These are phyloP conservation scores for Thelonectria rubi DNA, from an alignment of 2,329 filamentous ascomycete species.

Conservation along the genomic window DNA sequence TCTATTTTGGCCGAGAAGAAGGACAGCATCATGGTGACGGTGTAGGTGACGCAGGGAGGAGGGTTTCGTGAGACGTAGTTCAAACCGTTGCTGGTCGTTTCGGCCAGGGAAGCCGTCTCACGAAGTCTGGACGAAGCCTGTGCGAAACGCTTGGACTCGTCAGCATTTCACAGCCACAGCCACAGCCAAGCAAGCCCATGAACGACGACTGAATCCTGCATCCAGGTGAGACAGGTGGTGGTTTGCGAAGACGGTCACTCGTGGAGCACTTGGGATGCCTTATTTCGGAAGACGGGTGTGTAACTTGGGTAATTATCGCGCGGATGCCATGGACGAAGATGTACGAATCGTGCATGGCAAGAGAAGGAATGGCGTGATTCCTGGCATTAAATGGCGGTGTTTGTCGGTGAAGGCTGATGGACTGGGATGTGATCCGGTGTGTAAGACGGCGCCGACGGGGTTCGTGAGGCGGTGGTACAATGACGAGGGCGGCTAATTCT, in stretches of 20 bases:
- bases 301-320: too few species aligned
- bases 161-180: background rate
- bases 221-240: background rate
- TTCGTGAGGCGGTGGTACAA: background rate
- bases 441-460: background rate
- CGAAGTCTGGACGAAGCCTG: background rate
- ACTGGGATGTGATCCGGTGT: background rate
- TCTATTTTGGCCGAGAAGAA: background rate
- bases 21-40: background rate
- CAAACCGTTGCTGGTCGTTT: slow-evolving; percentile 19
- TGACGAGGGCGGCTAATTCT: slow-evolving; percentile 8
- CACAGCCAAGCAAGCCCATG: too few species aligned
- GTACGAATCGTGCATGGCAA: too few species aligned
- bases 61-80: background rate
- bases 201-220: background rate
- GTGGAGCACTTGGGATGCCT: too few species aligned
- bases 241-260: too few species aligned
- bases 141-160: slow-evolving; percentile 10
- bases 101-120: slow-evolving; percentile 7
- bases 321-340: too few species aligned
- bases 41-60: background rate
- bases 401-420: too few species aligned
- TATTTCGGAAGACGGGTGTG: too few species aligned
- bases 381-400: too few species aligned
- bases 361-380: too few species aligned